Evolutionary conservation across 805 yeast genomes (phyloP).

Genomic region (Wickerhamomyces ciferrii): DNA sequence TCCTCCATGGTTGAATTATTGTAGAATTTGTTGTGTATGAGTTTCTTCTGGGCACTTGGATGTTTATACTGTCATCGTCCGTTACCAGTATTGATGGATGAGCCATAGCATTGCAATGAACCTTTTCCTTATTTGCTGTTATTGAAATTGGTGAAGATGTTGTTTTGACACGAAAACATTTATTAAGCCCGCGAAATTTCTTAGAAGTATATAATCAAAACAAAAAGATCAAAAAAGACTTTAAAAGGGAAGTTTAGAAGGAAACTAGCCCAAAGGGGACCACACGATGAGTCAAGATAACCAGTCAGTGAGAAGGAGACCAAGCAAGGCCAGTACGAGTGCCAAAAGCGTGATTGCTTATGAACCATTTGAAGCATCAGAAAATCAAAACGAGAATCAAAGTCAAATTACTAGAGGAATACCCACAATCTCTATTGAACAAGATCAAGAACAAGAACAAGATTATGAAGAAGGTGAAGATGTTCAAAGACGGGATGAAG

Average conservation of each 20-base stretch:
- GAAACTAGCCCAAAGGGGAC: neutral
- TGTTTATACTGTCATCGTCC: neutral
- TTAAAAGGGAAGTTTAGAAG: neutral
- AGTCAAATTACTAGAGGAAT: neutral
- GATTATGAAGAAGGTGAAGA: neutral
- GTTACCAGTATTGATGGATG: neutral
- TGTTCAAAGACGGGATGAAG: too few relatives aligned
- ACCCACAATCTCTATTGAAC: neutral
- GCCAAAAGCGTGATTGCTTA: neutral
- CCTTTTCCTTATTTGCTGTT: too few relatives aligned
- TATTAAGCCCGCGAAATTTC: too few relatives aligned
- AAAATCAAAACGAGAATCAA: neutral
- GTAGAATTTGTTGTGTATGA: neutral
- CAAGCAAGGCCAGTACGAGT: neutral
- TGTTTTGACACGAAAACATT: too few relatives aligned
- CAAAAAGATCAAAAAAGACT: neutral
- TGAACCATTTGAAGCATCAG: neutral
- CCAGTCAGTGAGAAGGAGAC: neutral
- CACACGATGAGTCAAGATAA: neutral
- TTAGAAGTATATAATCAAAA: too few relatives aligned
- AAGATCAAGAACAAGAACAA: neutral
- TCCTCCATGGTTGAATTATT: conserved; percentile 64
- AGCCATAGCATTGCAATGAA: neutral
- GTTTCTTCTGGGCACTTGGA: neutral
- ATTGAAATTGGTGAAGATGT: too few relatives aligned